Base-by-base conservation (phyloP, 352 stramenopile genomes). In the Globisporangium takayamanum region DNA sequence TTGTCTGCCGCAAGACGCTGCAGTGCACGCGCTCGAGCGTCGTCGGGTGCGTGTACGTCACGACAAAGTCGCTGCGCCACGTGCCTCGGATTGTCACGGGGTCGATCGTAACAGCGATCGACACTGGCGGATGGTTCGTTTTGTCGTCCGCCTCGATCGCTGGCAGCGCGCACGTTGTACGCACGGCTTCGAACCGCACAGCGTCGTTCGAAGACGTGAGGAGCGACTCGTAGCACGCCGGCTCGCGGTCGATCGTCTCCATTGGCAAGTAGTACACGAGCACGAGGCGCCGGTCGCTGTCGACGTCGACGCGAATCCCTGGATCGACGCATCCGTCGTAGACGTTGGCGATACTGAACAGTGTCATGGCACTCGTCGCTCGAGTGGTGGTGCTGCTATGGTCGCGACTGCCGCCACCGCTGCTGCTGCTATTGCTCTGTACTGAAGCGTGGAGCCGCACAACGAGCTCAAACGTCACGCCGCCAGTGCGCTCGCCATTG, bases 391-490 rank as follows among this genome's bases (percentile, higher is more conserved):
- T 36, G 30, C 30, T 5, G 30, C 30, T 5, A 36, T 36, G 30
- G 30, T 36, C 30, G 30, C 30, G 30, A 16, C 8, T 28, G 12
- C 18, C 36, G 50, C 18, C 15, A 28, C 28, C 18, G 5, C n/a
- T 42, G 8, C 3, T 3, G 3, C 18, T 4, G 15, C 18, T 12
- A 26, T 18, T 45, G 16, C 11, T 4, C 15, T 45, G 12, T 12
- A 18, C 14, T n/a, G 10, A 20, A n/a, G 59, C 37, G 2, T 69
- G 78, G 7, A 70, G 65, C 6, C 84, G 74, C 10, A 89, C 61
- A 5, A 80, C 72, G 57, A 91, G 71, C 54, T 94, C 84, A 50
- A 94, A 89, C 11, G 75, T 87, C 44, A 89, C 65, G 4, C 84
- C 78, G 3, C 48, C 42, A 22, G 8, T 55, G 49, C 25, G 36